These are phyloP conservation scores for Pistacia vera DNA, from an alignment of 345 rosid species.

Conservation along the genomic window DNA sequence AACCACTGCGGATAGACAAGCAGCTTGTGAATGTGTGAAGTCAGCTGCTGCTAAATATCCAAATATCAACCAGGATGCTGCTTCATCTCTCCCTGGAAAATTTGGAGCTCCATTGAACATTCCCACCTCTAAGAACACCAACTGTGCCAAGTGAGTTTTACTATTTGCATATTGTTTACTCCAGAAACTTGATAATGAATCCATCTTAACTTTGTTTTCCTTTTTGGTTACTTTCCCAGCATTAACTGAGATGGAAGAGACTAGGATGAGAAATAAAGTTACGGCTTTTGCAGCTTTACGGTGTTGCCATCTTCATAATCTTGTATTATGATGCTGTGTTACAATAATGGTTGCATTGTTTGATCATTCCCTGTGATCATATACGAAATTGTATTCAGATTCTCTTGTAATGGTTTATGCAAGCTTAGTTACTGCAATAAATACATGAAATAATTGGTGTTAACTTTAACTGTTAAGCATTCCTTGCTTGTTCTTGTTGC, in stretches of 20 bases:
- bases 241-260: too few species aligned
- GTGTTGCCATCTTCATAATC: too few species aligned
- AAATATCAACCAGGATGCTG: constrained; percentile 1
- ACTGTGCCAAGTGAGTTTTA: background rate
- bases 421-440: background rate
- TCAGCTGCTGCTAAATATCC: background rate
- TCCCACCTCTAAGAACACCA: background rate
- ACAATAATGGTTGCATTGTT: background rate
- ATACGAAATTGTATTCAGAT: too few species aligned
- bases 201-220: too few species aligned
- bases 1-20: background rate
- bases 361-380: too few species aligned
- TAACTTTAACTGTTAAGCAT: background rate
- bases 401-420: too few species aligned
- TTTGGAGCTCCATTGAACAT: constrained; percentile 5
- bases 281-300: background rate
- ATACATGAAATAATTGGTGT: background rate
- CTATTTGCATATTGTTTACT: background rate
- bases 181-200: background rate
- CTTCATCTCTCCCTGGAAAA: background rate
- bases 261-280: too few species aligned
- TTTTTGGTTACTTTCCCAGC: too few species aligned
- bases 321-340: too few species aligned
- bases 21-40: constrained; percentile 10
- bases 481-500: background rate